phyloP scores from a whole-genome alignment of 2,329 filamentous ascomycete genomes.

The Ascomycota sp. region DNA sequence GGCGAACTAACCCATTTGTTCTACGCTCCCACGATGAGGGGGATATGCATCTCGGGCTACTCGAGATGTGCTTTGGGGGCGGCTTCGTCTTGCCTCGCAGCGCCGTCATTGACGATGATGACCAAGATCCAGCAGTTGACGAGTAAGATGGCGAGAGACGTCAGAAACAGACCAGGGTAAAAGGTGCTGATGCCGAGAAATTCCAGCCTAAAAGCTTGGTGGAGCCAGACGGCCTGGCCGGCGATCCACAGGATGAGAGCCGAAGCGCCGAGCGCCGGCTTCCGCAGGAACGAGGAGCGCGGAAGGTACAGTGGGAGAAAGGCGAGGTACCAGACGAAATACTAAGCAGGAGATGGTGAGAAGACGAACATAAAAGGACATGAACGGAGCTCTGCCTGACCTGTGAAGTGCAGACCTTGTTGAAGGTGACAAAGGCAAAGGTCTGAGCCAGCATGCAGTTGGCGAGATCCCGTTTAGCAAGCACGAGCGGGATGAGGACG shows the following conservation, averaged over 20 bases:
- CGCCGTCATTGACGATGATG: constrained; percentile 48
- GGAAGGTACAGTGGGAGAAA: constrained; percentile 84
- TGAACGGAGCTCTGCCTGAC: constrained; percentile 24
- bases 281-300: constrained; percentile 44
- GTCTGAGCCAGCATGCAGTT: constrained; percentile 83
- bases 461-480: constrained; percentile 64
- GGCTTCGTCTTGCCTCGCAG: neutral
- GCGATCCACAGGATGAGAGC: constrained; percentile 52
- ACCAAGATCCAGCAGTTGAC: constrained; percentile 77
- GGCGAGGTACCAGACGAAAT: constrained; percentile 95
- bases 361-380: neutral
- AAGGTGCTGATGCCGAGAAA: constrained; percentile 69
- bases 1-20: too few relatives aligned
- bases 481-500: constrained; percentile 46
- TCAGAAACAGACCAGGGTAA: constrained; percentile 57
- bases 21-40: too few relatives aligned
- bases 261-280: constrained; percentile 34
- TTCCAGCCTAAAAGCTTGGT: constrained; percentile 53
- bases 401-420: constrained; percentile 97
- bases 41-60: constrained; percentile 1
- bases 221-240: constrained; percentile 54
- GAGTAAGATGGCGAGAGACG: constrained; percentile 58
- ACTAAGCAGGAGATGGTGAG: constrained; percentile 28
- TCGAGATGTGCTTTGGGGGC: constrained; percentile 6
- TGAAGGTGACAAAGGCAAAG: constrained; percentile 90